Conservation (phyloP, 2,329 filamentous ascomycete genomes). For the Fusarium sp. region DNA sequence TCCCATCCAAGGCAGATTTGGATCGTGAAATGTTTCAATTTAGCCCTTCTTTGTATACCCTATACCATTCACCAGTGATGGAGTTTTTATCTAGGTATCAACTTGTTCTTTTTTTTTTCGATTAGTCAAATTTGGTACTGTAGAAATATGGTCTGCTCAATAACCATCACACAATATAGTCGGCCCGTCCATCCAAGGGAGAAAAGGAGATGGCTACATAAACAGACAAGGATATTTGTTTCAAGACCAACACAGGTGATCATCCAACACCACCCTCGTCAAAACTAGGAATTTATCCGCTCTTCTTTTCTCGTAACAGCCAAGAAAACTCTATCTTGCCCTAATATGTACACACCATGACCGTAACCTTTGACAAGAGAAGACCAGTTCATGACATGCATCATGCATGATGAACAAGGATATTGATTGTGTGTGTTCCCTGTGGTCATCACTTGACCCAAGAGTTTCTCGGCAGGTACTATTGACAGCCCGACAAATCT, state of each 20-base stretch:
- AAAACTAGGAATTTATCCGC: not conserved
- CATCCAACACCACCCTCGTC: not conserved
- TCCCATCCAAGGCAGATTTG: not conserved
- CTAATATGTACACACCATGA: not conserved
- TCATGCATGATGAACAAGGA: not conserved
- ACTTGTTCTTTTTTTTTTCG: not conserved
- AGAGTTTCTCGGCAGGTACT: not conserved
- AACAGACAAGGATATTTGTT: not conserved
- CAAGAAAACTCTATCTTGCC: not conserved
- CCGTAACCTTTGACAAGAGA: not conserved
- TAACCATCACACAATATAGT: not conserved
- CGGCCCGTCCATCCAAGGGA: not conserved
- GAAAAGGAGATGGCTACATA: not conserved
- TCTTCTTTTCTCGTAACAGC: not conserved
- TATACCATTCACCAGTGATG: not conserved
- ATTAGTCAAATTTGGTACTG: not conserved
- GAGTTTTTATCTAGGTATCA: not conserved
- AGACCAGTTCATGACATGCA: not conserved
- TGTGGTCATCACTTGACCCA: not conserved
- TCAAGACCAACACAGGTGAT: not conserved
- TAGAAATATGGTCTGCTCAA: not conserved
- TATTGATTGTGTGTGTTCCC: not conserved
- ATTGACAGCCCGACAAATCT: not conserved
- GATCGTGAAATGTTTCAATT: not conserved
- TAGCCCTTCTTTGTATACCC: not conserved